Evolutionary conservation across 805 yeast genomes (phyloP).

Genomic region (Monosporozyma servazzii): DNA sequence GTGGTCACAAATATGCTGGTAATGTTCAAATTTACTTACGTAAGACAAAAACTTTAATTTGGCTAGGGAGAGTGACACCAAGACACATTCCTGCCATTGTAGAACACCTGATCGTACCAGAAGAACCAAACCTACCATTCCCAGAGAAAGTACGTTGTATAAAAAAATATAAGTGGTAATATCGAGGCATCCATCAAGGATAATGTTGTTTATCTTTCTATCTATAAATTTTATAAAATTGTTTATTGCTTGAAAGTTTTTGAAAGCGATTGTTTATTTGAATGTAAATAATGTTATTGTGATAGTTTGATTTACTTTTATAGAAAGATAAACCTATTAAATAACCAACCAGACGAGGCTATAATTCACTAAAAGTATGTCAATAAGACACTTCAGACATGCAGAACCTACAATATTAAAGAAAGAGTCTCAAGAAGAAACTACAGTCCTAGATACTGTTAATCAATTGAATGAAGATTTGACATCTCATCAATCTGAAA

Average conservation of each 20-base stretch:
- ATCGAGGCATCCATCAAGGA: background rate
- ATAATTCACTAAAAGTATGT: conserved; percentile 9
- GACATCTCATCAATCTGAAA: background rate
- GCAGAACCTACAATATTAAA: background rate
- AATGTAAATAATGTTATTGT: too few relatives aligned
- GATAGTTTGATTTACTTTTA: too few relatives aligned
- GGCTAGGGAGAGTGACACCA: conserved; percentile 86
- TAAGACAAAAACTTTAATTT: conserved; percentile 43
- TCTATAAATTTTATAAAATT: too few relatives aligned
- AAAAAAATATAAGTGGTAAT: conserved; percentile 34
- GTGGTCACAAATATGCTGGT: conserved; percentile 94
- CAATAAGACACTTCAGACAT: conserved; percentile 17
- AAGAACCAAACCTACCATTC: conserved; percentile 59
- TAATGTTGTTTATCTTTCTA: too few relatives aligned
- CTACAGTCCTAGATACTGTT: background rate
- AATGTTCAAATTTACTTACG: conserved; percentile 70
- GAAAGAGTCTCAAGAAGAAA: background rate
- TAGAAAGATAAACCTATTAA: too few relatives aligned
- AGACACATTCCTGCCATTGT: conserved; percentile 65
- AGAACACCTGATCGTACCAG: conserved; percentile 61
- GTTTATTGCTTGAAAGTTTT: too few relatives aligned
- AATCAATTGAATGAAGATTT: background rate
- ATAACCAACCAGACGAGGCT: background rate
- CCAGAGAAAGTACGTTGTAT: conserved; percentile 51
- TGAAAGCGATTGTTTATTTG: too few relatives aligned